A percentile compares a stretch with the other conserved stretches of the same genome.
These are phyloP conservation scores for Oehlia diaphana DNA, from an alignment of 192 early-diverging fungal genomes.

Conservation along the genomic window DNA sequence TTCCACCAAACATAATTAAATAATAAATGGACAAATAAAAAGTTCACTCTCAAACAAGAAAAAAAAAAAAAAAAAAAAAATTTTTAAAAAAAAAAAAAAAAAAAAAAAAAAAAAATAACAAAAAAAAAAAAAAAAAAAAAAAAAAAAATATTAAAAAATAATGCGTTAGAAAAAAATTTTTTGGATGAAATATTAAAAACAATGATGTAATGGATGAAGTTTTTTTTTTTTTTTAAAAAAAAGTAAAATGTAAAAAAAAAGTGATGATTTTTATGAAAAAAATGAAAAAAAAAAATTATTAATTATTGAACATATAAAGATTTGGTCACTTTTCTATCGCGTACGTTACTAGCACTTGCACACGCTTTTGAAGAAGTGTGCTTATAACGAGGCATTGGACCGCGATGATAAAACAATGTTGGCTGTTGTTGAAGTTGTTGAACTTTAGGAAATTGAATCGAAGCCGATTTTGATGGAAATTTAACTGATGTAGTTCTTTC, in stretches of 20 bases:
- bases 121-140: too few species aligned
- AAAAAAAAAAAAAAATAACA: too few species aligned
- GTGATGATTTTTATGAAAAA: not conserved
- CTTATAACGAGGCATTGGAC: constrained; percentile 6
- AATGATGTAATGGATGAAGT: not conserved
- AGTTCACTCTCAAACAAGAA: too few species aligned
- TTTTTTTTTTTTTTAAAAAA: too few species aligned
- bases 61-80: too few species aligned
- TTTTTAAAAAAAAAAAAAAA: too few species aligned
- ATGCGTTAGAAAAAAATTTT: not conserved
- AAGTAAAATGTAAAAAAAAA: too few species aligned
- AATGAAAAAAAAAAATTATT: not conserved
- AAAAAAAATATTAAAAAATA: too few species aligned
- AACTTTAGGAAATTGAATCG: not conserved
- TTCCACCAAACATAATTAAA: not conserved
- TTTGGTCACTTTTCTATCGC: not conserved
- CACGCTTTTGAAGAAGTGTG: not conserved
- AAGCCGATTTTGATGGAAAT: not conserved
- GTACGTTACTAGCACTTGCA: not conserved
- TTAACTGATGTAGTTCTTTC: not conserved
- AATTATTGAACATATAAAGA: constrained; percentile 11
- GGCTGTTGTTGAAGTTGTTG: constrained; percentile 2
- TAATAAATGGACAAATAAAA: too few species aligned
- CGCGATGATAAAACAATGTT: constrained; percentile 16
- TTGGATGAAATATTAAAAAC: not conserved